A percentile compares a stretch with the other conserved stretches of the same genome.
These are phyloP conservation scores for Mycosarcoma mackinlayi DNA, from an alignment of 1,284 basidiomycete genomes.

Conservation along the genomic window DNA sequence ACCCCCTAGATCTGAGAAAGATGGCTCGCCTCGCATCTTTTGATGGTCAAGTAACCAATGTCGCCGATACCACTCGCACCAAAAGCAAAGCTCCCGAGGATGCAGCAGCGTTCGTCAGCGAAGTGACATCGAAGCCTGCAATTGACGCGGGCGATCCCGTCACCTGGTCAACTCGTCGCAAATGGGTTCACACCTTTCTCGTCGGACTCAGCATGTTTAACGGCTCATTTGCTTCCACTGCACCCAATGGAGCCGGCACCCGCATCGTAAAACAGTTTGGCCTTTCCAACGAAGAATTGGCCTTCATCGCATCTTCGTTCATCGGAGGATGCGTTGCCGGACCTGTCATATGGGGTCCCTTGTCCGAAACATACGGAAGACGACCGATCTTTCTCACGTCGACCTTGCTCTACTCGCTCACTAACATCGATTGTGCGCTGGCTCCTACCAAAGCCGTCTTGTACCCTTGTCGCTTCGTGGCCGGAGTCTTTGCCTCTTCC, in stretches of 20 bases:
- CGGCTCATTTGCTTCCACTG: slow-evolving; percentile 42
- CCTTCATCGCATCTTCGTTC: slow-evolving; percentile 37
- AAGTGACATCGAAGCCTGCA: slow-evolving; percentile 3
- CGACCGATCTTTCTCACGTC: slow-evolving; percentile 14
- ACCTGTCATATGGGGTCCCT: slow-evolving; percentile 45
- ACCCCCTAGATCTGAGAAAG: too few relatives aligned
- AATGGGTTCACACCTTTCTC: slow-evolving; percentile 33
- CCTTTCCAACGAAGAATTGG: slow-evolving; percentile 28
- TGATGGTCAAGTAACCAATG: slow-evolving; percentile 1
- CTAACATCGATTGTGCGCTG: slow-evolving; percentile 33
- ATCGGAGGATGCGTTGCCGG: slow-evolving; percentile 48
- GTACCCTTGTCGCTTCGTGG: slow-evolving; percentile 30
- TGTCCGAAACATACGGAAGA: slow-evolving; percentile 40
- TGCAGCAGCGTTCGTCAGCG: not conserved
- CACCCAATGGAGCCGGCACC: slow-evolving; percentile 30
- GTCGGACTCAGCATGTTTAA: slow-evolving; percentile 47
- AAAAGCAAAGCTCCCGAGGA: not conserved
- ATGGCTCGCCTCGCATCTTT: slow-evolving; percentile 6
- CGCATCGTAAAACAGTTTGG: slow-evolving; percentile 18
- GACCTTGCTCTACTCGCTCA: slow-evolving; percentile 18
- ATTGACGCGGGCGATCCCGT: not conserved
- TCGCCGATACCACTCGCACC: slow-evolving; percentile 4
- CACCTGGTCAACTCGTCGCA: slow-evolving; percentile 18
- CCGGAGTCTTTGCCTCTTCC: slow-evolving; percentile 38
- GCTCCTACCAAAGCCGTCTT: slow-evolving; percentile 31